Percentiles rank a stretch among this genome's conserved stretches.
Evolutionary conservation across 169 alveolate species (phyloP).

Genomic region (Perkinsus chesapeaki): DNA sequence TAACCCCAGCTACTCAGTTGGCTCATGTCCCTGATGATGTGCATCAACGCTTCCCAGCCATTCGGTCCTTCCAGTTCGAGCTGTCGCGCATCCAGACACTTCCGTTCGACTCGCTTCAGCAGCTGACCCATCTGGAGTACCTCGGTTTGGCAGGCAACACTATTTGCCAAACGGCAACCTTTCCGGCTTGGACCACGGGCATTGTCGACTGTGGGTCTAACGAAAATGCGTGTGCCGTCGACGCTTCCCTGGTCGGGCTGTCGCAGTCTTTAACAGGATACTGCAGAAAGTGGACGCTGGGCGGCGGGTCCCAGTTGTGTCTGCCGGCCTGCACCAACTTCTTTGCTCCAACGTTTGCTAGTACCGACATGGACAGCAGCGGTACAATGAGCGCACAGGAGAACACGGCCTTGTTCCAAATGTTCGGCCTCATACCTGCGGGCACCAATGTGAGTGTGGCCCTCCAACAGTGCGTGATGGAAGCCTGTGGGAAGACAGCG

Average conservation of each 20-base stretch:
- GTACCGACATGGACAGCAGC: neutral
- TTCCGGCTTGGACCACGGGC: neutral
- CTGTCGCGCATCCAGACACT: neutral
- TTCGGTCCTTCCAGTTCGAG: neutral
- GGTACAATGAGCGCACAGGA: neutral
- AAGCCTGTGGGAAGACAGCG: neutral
- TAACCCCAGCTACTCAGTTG: neutral
- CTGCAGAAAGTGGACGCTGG: neutral
- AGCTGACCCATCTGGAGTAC: neutral
- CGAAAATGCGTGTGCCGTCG: neutral
- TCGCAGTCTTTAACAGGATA: neutral
- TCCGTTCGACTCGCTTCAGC: neutral
- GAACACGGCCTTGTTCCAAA: neutral
- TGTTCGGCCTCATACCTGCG: neutral
- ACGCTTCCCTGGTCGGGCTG: neutral
- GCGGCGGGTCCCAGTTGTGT: neutral
- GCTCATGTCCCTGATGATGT: neutral
- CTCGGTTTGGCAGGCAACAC: neutral
- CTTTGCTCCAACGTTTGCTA: neutral
- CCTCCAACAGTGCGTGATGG: neutral
- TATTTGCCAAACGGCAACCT: neutral
- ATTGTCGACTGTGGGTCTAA: neutral
- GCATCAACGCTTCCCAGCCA: neutral
- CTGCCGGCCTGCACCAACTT: neutral
- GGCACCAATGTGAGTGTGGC: neutral